These are phyloP conservation scores for Phytopythium sindhum DNA, from an alignment of 352 stramenopile species.

Conservation along the genomic window DNA sequence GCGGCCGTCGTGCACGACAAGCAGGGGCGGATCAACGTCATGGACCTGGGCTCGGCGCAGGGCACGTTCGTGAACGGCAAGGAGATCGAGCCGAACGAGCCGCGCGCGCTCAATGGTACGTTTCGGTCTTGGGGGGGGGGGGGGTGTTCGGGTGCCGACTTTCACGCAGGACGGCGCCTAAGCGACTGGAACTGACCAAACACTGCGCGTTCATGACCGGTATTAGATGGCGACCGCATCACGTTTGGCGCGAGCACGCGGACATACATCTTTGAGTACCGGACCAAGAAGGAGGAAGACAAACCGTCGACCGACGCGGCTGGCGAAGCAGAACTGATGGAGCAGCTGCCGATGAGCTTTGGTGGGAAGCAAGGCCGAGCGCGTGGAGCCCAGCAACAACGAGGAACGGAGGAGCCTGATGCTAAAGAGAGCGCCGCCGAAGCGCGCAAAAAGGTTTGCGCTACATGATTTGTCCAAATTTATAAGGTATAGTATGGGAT, in stretches of 20 bases:
- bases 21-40: constrained; percentile 41
- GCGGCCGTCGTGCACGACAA: constrained; percentile 69
- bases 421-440: constrained; percentile 6
- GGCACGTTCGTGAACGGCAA: constrained; percentile 79
- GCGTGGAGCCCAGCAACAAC: background rate
- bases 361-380: constrained; percentile 21
- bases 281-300: constrained; percentile 10
- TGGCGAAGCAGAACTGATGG: constrained; percentile 21
- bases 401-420: background rate
- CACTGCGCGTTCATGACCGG: background rate
- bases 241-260: constrained; percentile 61
- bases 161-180: background rate
- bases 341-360: constrained; percentile 51
- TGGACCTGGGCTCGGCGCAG: constrained; percentile 83
- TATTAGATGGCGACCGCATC: constrained; percentile 45
- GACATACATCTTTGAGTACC: constrained; percentile 48
- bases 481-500: no score
- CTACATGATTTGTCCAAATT: background rate
- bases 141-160: background rate
- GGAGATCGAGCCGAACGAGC: constrained; percentile 52
- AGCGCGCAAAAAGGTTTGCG: constrained; percentile 36
- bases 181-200: background rate
- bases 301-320: background rate
- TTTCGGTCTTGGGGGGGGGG: background rate
- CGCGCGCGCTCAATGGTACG: constrained; percentile 31